Percentiles rank a stretch among this genome's conserved stretches.
These are phyloP conservation scores for Mycosphaerella arachidis DNA, from an alignment of 2,329 filamentous ascomycete species.

Conservation along the genomic window DNA sequence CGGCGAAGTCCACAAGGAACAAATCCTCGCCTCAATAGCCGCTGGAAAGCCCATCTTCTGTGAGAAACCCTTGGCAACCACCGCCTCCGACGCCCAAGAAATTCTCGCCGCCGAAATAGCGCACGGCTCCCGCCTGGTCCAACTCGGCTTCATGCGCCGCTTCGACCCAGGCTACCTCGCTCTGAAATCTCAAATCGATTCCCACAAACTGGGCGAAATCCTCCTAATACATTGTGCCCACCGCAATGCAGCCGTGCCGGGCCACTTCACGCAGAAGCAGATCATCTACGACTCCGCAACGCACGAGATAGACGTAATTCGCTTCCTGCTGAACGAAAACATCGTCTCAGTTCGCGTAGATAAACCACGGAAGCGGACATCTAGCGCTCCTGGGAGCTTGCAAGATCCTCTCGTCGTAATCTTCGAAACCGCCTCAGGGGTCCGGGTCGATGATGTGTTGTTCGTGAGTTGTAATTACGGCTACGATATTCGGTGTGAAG, in stretches of 20 bases:
- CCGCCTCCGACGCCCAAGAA: not conserved
- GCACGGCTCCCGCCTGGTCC: not conserved
- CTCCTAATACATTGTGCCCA: not conserved
- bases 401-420: not conserved
- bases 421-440: not conserved
- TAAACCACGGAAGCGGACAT: not conserved
- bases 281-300: not conserved
- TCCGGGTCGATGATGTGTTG: not conserved
- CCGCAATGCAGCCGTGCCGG: not conserved
- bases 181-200: not conserved
- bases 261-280: not conserved
- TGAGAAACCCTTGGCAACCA: not conserved
- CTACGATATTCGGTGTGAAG: slow-evolving; percentile 2
- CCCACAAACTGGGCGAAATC: not conserved
- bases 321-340: not conserved
- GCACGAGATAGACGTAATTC: slow-evolving; percentile 1
- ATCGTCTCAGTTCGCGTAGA: not conserved
- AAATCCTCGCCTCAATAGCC: not conserved
- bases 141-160: slow-evolving; percentile 1
- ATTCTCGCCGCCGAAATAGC: not conserved
- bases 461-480: not conserved
- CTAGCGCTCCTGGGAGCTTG: not conserved
- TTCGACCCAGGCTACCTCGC: not conserved
- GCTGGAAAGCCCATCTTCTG: not conserved
- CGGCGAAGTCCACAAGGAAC: not conserved